Evolutionary conservation across 2,329 filamentous ascomycete genomes (phyloP).

Genomic region (Fusarium pininemorale): DNA sequence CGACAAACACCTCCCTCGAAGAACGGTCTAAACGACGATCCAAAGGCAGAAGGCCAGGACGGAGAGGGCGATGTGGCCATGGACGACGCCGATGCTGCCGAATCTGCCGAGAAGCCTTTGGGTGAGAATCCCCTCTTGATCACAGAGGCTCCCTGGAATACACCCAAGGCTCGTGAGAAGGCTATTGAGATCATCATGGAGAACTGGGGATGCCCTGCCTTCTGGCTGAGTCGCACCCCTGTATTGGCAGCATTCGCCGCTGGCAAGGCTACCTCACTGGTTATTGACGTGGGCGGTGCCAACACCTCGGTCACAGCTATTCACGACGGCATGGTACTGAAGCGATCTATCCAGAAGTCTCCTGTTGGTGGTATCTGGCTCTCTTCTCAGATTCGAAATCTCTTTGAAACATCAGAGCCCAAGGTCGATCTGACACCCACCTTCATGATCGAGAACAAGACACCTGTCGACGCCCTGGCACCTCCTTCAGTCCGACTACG

Average conservation of each 20-base stretch:
- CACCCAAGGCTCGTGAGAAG: conserved; percentile 87
- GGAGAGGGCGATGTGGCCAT: conserved; percentile 69
- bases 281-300: conserved; percentile 90
- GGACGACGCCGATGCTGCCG: conserved; percentile 55
- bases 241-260: conserved; percentile 91
- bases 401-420: conserved; percentile 77
- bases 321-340: conserved; percentile 93
- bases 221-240: conserved; percentile 89
- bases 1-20: conserved; percentile 74
- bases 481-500: conserved; percentile 80
- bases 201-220: conserved; percentile 93
- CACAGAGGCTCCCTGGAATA: conserved; percentile 95
- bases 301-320: conserved; percentile 90
- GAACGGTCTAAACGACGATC: conserved; percentile 81
- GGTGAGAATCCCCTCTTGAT: conserved; percentile 91
- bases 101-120: conserved; percentile 76
- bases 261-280: conserved; percentile 91
- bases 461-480: conserved; percentile 84
- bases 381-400: conserved; percentile 83
- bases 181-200: conserved; percentile 97
- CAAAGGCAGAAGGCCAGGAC: conserved; percentile 67
- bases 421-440: conserved; percentile 81
- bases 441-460: conserved; percentile 88
- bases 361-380: conserved; percentile 89
- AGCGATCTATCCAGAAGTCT: conserved; percentile 87